Base-by-base conservation (phyloP, 106 monocot genomes). In the Alisma plantagoaquatica region DNA sequence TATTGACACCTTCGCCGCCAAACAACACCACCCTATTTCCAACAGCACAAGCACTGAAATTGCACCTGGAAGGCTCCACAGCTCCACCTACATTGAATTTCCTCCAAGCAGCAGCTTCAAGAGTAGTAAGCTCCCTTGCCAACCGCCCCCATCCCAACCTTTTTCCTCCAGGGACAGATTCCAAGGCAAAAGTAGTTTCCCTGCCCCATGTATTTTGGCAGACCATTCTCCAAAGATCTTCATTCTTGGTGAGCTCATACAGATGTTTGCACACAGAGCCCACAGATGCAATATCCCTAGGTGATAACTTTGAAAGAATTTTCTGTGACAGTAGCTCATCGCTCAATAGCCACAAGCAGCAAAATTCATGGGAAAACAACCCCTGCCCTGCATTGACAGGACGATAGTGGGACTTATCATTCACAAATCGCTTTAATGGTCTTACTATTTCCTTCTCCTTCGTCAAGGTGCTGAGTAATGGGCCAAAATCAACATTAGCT, bases 21-120 rank as follows among this genome's bases (percentile, higher is more conserved):
- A 93, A 93, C 43, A 93, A 83, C 26, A 93, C 87, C 49, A 93
- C 87, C 8, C 92, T 73, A 27, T 80, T 93, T 6, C 92, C 92
- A 22, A 83, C 92, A 33, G 92, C 92, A 70, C 92, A 93, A 4
- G 92, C 87, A 64, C 92, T 83, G 62, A 93, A 93, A 62, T 93
- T 93, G 70, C 87, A 93, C 2, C 92, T 75, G n/a, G 92, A 93
- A 30, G 92, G 92, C 50, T 93, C 92, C 19, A 93, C 83, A 3
- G 87, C 67, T 24, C 92, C 92, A 19, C 83, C 87, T 31, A 93
- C 87, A 17, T 79, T 83, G 29, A 87, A 42, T 57, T 87, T 93
- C 23, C 77, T 62, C 92, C 92, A 93, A n/a, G 92, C 79, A 10
- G 66, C 74, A 11, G 93, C 79, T 68, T 94, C 93, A 32, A 94